Evolutionary conservation across 495 filamentous ascomycete genomes (phyloP).

Genomic region (Aspergillus taichungensis): DNA sequence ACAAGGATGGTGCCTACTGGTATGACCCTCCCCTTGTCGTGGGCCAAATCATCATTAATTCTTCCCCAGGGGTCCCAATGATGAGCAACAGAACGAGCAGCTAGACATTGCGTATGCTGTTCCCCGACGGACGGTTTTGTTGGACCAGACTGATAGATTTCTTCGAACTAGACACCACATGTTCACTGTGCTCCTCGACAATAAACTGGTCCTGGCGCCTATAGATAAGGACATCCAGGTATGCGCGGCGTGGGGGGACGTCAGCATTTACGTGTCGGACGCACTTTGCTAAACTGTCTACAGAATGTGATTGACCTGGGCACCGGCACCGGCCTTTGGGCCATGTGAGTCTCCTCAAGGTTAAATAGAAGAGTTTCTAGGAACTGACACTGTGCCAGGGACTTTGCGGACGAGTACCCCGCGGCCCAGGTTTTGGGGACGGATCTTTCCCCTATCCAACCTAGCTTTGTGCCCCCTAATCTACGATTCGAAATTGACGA

Average conservation of each 20-base stretch:
- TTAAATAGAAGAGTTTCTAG: neutral
- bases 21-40: neutral
- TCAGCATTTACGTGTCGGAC: slow-evolving; percentile 19
- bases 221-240: slow-evolving; percentile 37
- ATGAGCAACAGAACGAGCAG: slow-evolving; percentile 23
- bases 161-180: slow-evolving; percentile 21
- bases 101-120: slow-evolving; percentile 21
- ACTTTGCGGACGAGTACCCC: slow-evolving; percentile 31
- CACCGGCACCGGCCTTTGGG: slow-evolving; percentile 49
- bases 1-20: slow-evolving; percentile 20
- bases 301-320: slow-evolving; percentile 44
- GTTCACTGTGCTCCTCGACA: slow-evolving; percentile 26
- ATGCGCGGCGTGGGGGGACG: slow-evolving; percentile 4
- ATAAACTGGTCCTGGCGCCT: slow-evolving; percentile 12
- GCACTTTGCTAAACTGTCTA: neutral
- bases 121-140: neutral
- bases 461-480: slow-evolving; percentile 36
- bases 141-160: neutral
- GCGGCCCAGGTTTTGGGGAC: slow-evolving; percentile 30
- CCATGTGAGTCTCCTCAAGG: slow-evolving; percentile 22
- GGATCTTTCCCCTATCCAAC: slow-evolving; percentile 38
- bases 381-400: slow-evolving; percentile 8
- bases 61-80: slow-evolving; percentile 24
- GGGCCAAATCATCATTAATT: neutral
- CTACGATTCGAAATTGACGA: slow-evolving; percentile 49